Evolutionary conservation across 75 land plant genomes (phyloP), one percentile per base, ranked within the genome.

Genomic region (Isoetes taiwanensis): DNA sequence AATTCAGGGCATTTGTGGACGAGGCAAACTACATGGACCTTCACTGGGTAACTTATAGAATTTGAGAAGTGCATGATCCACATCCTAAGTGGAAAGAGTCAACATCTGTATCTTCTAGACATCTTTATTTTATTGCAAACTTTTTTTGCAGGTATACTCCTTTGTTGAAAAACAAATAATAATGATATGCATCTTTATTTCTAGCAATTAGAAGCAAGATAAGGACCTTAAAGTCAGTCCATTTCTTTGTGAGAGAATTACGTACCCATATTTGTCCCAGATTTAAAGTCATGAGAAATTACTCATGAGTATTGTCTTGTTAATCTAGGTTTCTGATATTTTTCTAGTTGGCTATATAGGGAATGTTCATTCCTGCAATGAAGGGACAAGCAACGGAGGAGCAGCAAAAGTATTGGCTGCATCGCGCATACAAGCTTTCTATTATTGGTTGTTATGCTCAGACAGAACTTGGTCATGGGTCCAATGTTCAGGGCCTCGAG

Each of bases 391-490:
- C 79, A 19, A 87, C 86, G 26, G 98, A 93, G 14, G 98, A 84
- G 64, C 98, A 93, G 66, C 96, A 88, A 32, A 28, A 84, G 58
- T 83, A 84, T 72, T 93, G 98, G 98, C 63, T 93, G 30, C 80
- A 83, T 11, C 65, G 81, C 56, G 98, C 98, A 39, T 77, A 79
- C 56, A 93, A 73, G 64, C 79, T 89, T 85, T 62, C 94, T 61
- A 84, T 93, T 38, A 88, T 93, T 81, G 98, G 98, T 0, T 93
- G 98, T 64, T 93, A 93, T 74, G 98, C 98, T 2, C 98, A 93
- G 52, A 93, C 98, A 25, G 98, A 93, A 54, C 90, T 93, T 76
- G 98, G 98, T 40, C 98, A 93, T 74, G 98, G 98, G 11, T 93
- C 98, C 12, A 93, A 93, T 76, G 98, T 93, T 8, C 98, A 93